These are phyloP conservation scores for Craterostigma plantagineum DNA, from an alignment of 257 asterid species.

Conservation along the genomic window DNA sequence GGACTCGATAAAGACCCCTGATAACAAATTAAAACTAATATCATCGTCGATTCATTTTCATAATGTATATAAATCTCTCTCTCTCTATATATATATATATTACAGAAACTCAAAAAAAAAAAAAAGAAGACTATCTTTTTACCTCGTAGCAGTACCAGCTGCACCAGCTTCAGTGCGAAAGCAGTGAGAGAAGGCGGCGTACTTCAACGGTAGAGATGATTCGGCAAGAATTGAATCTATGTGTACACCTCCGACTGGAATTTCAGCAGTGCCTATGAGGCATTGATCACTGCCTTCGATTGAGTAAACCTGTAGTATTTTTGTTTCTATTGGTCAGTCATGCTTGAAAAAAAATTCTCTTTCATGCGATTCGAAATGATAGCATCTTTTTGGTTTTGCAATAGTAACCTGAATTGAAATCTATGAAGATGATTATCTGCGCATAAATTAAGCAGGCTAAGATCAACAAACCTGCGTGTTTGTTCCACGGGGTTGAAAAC, in stretches of 20 bases:
- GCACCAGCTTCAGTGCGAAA: constrained; percentile 99
- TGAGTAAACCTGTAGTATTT: constrained; percentile 64
- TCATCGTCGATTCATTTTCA: no score
- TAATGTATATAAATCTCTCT: neutral
- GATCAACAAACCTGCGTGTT: constrained; percentile 63
- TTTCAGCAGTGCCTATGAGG: constrained; percentile 95
- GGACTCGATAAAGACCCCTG: constrained; percentile 97
- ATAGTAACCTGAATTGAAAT: neutral
- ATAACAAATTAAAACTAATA: neutral
- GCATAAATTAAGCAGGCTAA: neutral
- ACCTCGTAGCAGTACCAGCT: constrained; percentile 91
- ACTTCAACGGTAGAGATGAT: constrained; percentile 66
- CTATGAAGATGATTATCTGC: neutral
- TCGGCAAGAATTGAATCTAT: constrained; percentile 82
- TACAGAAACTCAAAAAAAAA: neutral
- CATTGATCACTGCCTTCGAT: constrained; percentile 90
- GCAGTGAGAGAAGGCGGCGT: constrained; percentile 95
- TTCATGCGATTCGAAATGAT: neutral
- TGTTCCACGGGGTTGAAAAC: constrained; percentile 95
- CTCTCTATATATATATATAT: no score
- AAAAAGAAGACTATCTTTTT: neutral
- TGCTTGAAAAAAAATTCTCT: no score
- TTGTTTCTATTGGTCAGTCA: constrained; percentile 9
- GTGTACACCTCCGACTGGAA: constrained; percentile 94
- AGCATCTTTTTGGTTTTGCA: no score